A percentile compares a stretch with the other conserved stretches of the same genome.
Conservation (phyloP, 257 asterid genomes). For the Nicotiana paniculata region DNA sequence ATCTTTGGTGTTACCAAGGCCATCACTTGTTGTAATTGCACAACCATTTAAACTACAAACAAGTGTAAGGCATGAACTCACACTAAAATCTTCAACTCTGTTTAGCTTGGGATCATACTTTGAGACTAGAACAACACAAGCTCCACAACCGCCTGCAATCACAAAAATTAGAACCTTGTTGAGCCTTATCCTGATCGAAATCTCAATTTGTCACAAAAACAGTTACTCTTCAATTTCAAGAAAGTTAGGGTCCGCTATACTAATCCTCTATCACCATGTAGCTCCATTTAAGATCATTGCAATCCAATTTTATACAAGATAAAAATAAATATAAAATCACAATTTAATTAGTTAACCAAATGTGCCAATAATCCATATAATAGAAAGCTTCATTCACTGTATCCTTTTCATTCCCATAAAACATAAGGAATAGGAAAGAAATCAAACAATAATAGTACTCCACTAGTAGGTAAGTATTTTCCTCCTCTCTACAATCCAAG, state of each 20-base stretch:
- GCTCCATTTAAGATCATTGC: neutral
- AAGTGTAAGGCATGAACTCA: constrained; percentile 65
- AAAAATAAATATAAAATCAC: no score
- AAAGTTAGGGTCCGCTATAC: neutral
- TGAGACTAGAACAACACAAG: constrained; percentile 64
- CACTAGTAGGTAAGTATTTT: no score
- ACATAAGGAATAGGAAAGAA: no score
- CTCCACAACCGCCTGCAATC: constrained; percentile 70
- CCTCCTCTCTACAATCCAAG: no score
- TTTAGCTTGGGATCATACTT: constrained; percentile 33
- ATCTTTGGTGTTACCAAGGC: constrained; percentile 61
- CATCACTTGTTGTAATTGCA: constrained; percentile 63
- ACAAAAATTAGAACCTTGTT: neutral
- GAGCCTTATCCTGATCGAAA: neutral
- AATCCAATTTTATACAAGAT: neutral
- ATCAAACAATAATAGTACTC: no score
- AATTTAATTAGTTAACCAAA: no score
- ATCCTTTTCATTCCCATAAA: no score
- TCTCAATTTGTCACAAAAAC: neutral
- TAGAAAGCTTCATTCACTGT: no score
- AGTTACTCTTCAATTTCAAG: neutral
- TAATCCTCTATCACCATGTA: neutral
- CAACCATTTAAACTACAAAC: constrained; percentile 61
- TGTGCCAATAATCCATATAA: no score
- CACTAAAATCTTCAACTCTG: constrained; percentile 31